Base-by-base conservation (phyloP, 176 grass and related monocot genomes). In the Eleusine indica region DNA sequence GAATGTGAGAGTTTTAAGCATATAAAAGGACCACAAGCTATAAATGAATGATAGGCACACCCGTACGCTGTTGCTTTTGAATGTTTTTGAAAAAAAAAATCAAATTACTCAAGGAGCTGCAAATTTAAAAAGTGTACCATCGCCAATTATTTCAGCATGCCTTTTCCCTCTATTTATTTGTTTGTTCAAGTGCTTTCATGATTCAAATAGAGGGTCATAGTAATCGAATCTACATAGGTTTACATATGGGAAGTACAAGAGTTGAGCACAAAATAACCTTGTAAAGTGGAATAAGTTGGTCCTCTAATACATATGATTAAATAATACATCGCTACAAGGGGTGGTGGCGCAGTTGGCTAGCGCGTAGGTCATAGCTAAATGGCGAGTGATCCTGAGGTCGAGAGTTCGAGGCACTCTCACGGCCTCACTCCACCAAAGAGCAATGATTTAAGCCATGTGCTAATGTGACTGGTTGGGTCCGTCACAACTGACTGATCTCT, bases 381-480 rank as follows among this genome's bases (percentile, higher is more conserved):
- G 14, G 30, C 29, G 92, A 91, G 92, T 91, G 2, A 94, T 94
- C 92, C 90, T 89, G 92, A 89, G 95, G 88, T 94, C 88, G 90
- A 89, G 90, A 97, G 94, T 92, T 94, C 86, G 84, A 94, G 86
- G 92, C 90, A 92, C 92, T 94, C 90, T 92, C 92, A 25, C 25
- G 25, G 25, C 25, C 25, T 25, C 25, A 92, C 88, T 90, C 92
- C 60, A 63, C 12, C 11, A 53, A 5, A 53, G 14, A 53, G 51
- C 51, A 53, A 53, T 17, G 15, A 5, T 53, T 10, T 53, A 46
- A 46, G 10, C 43, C 43, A 7, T 9, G 51, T 70, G 40, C 70
- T 75, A 8, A 39, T 29, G 71, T 87, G 41, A 69, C 21, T 6
- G 62, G 40, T 64, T 82, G 64, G 73, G 73, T 53, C 53, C n/a